Base-by-base conservation (phyloP, 2,329 filamentous ascomycete species). In the Exutisphaerella laricina region DNA sequence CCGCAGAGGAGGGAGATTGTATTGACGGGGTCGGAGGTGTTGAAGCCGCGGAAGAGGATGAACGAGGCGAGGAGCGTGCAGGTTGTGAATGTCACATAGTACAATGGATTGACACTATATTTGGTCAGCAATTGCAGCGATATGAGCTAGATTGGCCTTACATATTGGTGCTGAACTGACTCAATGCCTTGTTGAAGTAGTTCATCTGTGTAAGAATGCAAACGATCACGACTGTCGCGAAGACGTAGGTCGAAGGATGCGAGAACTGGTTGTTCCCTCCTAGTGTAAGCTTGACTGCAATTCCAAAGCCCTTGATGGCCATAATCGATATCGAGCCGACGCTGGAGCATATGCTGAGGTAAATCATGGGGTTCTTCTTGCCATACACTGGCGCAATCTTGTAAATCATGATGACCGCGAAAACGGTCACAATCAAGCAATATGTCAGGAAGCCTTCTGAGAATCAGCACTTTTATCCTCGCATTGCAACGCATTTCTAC, bases 131-230 rank as follows among this genome's bases (percentile, higher is more conserved):
- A 13, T 25, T 1, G 32, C 28, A 21, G 18, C 28, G 10, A 34
- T 31, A 9, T 4, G 7, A 8, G 22, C 16, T 43, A 96, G 88
- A 61, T 10, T 30, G 21, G 23, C 10, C 85, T 65, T 77, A 95
- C 89, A 98, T 94, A 58, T 94, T 95, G 22, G 92, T 96, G 21
- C 87, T 90, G 69, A 97, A 98, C 60, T 94, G 88, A 66, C 88
- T 94, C 47, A 98, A 72, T 5, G 92, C 92, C 69, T 98, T 98
- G 75, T 98, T 98, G 70, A 98, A 95, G 68, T 98, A 98, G 68
- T 98, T 98, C 92, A 98, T 97, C 73, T 98, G 92, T 6, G 89
- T 96, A 55, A 98, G 67, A 62, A 98, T 97, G 72, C 92, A 98
- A 52, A 96, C 87, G 3, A 77, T 75, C 0, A 89, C 92, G 53